phyloP scores from a whole-genome alignment of 352 stramenopile genomes.

The Pythium myriotylum region DNA sequence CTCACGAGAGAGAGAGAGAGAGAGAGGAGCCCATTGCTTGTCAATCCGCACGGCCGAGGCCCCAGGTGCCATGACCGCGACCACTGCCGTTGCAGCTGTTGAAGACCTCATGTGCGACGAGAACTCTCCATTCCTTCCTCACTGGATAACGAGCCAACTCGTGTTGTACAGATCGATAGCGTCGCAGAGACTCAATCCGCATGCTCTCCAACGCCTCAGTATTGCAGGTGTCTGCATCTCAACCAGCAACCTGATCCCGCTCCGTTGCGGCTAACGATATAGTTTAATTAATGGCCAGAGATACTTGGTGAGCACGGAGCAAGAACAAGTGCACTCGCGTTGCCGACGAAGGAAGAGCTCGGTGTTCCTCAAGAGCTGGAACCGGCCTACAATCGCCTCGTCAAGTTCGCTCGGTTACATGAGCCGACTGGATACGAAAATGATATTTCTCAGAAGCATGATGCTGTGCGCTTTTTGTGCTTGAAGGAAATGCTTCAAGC shows the following conservation, averaged over 20 bases:
- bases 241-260: too few relatives aligned
- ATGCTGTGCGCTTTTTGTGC: constrained; percentile 52
- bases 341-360: constrained; percentile 41
- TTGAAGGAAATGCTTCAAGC: constrained; percentile 57
- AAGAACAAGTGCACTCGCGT: constrained; percentile 11
- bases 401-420: constrained; percentile 60
- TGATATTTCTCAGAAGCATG: constrained; percentile 55
- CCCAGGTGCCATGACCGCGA: background rate
- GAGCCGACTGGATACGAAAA: constrained; percentile 62
- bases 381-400: constrained; percentile 39
- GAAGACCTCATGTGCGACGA: background rate
- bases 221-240: background rate
- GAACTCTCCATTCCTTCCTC: too few relatives aligned
- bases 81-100: background rate
- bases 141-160: too few relatives aligned
- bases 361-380: constrained; percentile 42
- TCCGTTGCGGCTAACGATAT: too few relatives aligned
- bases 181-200: background rate
- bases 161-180: background rate
- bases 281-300: constrained; percentile 30
- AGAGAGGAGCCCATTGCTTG: too few relatives aligned
- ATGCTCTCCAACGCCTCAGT: constrained; percentile 2
- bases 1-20: too few relatives aligned
- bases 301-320: constrained; percentile 55
- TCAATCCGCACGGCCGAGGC: too few relatives aligned